A percentile compares a stretch with the other conserved stretches of the same genome.
phyloP scores from a whole-genome alignment of 2,329 filamentous ascomycete species.

The Talaromyces sp. region DNA sequence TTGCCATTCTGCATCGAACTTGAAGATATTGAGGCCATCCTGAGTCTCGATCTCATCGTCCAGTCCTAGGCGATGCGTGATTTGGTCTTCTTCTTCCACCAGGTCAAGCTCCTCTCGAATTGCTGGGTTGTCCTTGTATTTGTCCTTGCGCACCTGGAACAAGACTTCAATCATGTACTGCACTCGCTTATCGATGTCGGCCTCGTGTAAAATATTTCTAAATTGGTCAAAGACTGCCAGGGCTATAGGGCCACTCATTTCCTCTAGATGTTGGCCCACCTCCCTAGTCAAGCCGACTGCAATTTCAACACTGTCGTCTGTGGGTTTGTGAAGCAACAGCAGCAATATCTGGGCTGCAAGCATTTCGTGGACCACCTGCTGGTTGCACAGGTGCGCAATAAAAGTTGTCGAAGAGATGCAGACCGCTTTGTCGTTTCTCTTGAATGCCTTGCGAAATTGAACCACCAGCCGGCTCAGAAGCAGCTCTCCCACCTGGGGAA shows the following conservation, averaged over 20 bases:
- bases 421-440: conserved; percentile 93
- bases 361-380: conserved; percentile 92
- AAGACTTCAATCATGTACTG: conserved; percentile 99
- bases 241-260: conserved; percentile 86
- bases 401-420: conserved; percentile 91
- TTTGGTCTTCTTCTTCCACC: conserved; percentile 96
- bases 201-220: conserved; percentile 89
- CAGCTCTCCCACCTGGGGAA: conserved; percentile 90
- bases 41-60: conserved; percentile 81
- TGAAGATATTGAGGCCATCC: conserved; percentile 91
- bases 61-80: conserved; percentile 78
- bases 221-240: conserved; percentile 94
- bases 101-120: conserved; percentile 90
- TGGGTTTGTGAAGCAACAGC: conserved; percentile 88
- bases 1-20: conserved; percentile 84
- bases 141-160: conserved; percentile 93
- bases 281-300: conserved; percentile 89
- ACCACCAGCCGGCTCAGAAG: conserved; percentile 78
- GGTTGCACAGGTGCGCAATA: conserved; percentile 90
- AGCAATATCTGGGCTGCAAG: conserved; percentile 87
- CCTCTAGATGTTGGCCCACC: conserved; percentile 88
- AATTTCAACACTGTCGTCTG: conserved; percentile 96
- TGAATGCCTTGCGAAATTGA: conserved; percentile 93
- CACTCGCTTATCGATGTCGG: conserved; percentile 94
- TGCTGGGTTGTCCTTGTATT: conserved; percentile 90